These are phyloP conservation scores for Candida saitoana DNA, from an alignment of 805 yeast species.

Conservation along the genomic window DNA sequence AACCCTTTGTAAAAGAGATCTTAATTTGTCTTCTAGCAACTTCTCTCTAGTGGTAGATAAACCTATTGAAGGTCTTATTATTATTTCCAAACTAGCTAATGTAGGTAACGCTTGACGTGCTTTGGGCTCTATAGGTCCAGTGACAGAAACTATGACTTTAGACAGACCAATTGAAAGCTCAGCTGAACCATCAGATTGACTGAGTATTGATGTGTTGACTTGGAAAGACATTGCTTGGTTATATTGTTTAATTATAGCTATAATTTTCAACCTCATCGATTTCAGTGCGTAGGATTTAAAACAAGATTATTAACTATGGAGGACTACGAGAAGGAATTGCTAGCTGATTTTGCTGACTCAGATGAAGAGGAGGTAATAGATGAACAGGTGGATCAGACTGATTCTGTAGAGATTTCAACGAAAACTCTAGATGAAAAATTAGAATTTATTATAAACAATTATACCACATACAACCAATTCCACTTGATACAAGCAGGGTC, in stretches of 20 bases:
- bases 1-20: constrained; percentile 55
- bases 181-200: constrained; percentile 80
- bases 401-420: not conserved
- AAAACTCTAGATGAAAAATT: constrained; percentile 13
- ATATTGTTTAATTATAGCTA: constrained; percentile 1
- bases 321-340: constrained; percentile 39
- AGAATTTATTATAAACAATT: constrained; percentile 9
- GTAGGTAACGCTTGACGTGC: constrained; percentile 81
- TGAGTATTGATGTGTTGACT: constrained; percentile 32
- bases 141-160: constrained; percentile 67
- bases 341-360: constrained; percentile 36
- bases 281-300: not conserved
- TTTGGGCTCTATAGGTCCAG: constrained; percentile 89
- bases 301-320: constrained; percentile 9
- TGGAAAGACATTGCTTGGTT: constrained; percentile 11
- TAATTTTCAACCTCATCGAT: constrained; percentile 6
- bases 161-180: constrained; percentile 48
- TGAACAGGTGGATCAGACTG: constrained; percentile 7
- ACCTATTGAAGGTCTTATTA: constrained; percentile 75
- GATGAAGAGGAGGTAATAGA: constrained; percentile 11
- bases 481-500: constrained; percentile 15
- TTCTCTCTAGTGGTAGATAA: constrained; percentile 73
- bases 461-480: constrained; percentile 7
- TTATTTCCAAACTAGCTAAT: constrained; percentile 69
- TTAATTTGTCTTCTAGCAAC: constrained; percentile 65